Evolutionary conservation across 2,329 filamentous ascomycete genomes (phyloP).

Genomic region (Venturia effusa): DNA sequence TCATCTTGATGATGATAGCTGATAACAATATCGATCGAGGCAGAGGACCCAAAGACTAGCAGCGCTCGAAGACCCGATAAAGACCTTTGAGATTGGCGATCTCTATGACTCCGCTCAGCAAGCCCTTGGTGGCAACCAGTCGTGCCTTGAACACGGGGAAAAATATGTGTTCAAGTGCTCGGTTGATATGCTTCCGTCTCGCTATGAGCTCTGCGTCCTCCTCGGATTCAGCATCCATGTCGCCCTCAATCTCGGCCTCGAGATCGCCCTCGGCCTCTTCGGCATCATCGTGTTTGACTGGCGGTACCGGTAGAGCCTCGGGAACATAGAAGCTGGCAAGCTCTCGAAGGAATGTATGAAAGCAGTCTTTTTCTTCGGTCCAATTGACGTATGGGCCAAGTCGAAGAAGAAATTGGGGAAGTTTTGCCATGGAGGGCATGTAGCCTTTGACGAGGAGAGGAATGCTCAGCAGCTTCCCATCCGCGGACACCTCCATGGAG

Average conservation of each 20-base stretch:
- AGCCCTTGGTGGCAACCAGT: slow-evolving; percentile 66
- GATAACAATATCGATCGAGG: too few species aligned
- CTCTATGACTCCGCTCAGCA: slow-evolving; percentile 73
- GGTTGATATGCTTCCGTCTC: slow-evolving; percentile 58
- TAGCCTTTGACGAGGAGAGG: slow-evolving; percentile 86
- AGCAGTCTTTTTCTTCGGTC: slow-evolving; percentile 75
- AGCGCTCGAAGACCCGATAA: slow-evolving; percentile 91
- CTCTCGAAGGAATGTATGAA: slow-evolving; percentile 74
- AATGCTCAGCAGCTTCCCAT: slow-evolving; percentile 66
- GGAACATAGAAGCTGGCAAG: slow-evolving; percentile 85
- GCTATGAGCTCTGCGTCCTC: slow-evolving; percentile 31
- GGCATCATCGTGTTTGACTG: slow-evolving; percentile 22
- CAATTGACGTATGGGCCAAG: slow-evolving; percentile 85
- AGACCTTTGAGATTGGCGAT: slow-evolving; percentile 85
- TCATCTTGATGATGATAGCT: not conserved
- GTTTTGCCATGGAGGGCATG: slow-evolving; percentile 70
- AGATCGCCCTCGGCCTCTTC: slow-evolving; percentile 37
- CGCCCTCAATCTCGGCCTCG: slow-evolving; percentile 13
- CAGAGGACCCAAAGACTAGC: slow-evolving; percentile 24
- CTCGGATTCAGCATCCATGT: slow-evolving; percentile 12
- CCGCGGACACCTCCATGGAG: slow-evolving; percentile 65
- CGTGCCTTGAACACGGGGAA: slow-evolving; percentile 82
- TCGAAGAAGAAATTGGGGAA: slow-evolving; percentile 77
- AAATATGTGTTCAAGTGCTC: slow-evolving; percentile 71
- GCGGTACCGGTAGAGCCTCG: slow-evolving; percentile 58